phyloP scores from a whole-genome alignment of 2,329 filamentous ascomycete genomes.

The Aspergillus neotritici region DNA sequence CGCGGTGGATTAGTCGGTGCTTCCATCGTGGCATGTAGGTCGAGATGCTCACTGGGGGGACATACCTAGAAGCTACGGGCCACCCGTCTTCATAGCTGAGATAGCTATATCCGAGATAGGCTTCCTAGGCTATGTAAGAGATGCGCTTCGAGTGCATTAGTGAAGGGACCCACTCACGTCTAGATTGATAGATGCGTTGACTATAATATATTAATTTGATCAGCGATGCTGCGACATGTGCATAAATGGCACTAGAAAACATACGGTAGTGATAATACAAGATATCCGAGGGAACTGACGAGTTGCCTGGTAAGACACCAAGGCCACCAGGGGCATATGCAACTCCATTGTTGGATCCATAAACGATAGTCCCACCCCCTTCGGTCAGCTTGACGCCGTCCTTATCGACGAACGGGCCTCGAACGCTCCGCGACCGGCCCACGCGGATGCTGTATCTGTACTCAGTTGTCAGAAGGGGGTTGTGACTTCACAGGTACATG shows the following conservation, averaged over 20 bases:
- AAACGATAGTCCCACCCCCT: constrained; percentile 32
- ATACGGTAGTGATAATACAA: constrained; percentile 38
- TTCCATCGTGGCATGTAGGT: neutral
- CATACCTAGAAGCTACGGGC: constrained; percentile 23
- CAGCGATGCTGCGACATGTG: neutral
- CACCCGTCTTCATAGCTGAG: constrained; percentile 35
- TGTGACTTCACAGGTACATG: no score
- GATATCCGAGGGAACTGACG: constrained; percentile 22
- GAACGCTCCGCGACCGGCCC: constrained; percentile 28
- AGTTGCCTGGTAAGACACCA: constrained; percentile 26
- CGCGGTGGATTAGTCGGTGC: neutral
- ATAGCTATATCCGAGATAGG: constrained; percentile 34
- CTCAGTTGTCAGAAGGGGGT: neutral
- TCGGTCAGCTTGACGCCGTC: constrained; percentile 21
- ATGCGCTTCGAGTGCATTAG: neutral
- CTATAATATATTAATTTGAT: constrained; percentile 9
- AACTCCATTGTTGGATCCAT: constrained; percentile 33
- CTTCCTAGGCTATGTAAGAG: constrained; percentile 22
- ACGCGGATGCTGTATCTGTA: constrained; percentile 31
- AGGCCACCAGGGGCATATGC: constrained; percentile 38
- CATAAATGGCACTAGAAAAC: constrained; percentile 3
- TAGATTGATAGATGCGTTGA: constrained; percentile 31
- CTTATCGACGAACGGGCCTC: constrained; percentile 33
- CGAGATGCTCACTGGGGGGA: neutral
- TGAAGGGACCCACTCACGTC: constrained; percentile 19